A percentile compares a stretch with the other conserved stretches of the same genome.
Conservation (phyloP, 306 rosid species). For the Fragaria nilgerrensis region DNA sequence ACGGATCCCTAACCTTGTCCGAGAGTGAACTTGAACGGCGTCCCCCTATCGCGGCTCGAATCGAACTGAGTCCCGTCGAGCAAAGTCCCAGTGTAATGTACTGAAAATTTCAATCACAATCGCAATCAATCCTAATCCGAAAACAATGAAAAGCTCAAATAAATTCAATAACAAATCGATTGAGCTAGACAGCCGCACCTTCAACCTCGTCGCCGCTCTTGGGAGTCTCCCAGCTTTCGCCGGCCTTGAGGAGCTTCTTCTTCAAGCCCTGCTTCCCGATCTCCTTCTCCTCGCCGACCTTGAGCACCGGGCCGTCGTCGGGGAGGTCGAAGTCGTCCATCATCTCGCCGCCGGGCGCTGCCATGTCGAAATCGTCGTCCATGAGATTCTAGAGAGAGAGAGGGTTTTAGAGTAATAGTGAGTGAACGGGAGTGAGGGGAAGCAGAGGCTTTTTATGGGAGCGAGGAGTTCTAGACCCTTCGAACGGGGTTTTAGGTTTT, state of each 20-base stretch:
- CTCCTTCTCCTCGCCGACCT: slow-evolving; percentile 91
- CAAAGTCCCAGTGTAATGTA: slow-evolving; percentile 89
- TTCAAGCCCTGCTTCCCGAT: slow-evolving; percentile 78
- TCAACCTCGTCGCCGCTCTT: slow-evolving; percentile 90
- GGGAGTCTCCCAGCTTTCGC: slow-evolving; percentile 74
- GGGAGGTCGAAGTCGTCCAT: slow-evolving; percentile 69
- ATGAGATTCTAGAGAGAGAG: slow-evolving; percentile 1
- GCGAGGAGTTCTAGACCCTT: slow-evolving; percentile 58
- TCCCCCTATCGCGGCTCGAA: slow-evolving; percentile 79
- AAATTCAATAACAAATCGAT: background rate
- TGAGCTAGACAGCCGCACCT: slow-evolving; percentile 38
- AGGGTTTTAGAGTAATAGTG: background rate
- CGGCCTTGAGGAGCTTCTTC: slow-evolving; percentile 87
- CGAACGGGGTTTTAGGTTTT: slow-evolving; percentile 15
- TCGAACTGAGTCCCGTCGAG: slow-evolving; percentile 90
- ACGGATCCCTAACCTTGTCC: slow-evolving; percentile 69
- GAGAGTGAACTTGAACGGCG: slow-evolving; percentile 84
- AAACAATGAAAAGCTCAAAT: background rate
- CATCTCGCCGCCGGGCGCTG: slow-evolving; percentile 38
- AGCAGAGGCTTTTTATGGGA: background rate
- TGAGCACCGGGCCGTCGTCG: slow-evolving; percentile 36
- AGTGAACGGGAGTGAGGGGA: background rate
- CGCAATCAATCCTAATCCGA: background rate
- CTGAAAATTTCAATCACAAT: slow-evolving; percentile 29
- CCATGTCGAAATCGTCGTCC: slow-evolving; percentile 74